phyloP scores from a whole-genome alignment of 78 protist genomes.

The Dictyostelium firmibasis region DNA sequence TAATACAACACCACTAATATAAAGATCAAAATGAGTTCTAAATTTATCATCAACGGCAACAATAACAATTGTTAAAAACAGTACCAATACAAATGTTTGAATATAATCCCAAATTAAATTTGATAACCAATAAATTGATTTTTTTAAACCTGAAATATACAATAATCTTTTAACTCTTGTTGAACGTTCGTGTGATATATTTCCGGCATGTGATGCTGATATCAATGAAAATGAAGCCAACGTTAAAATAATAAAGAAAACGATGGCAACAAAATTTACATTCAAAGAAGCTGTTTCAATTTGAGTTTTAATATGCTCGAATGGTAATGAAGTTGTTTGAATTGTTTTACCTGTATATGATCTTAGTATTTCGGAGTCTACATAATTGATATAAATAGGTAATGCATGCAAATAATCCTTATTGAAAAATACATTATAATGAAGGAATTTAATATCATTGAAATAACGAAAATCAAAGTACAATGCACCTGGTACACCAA shows the following conservation, averaged over 20 bases:
- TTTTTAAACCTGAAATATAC: constrained; percentile 21
- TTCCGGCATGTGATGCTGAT: neutral
- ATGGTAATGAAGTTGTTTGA: neutral
- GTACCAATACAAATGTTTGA: neutral
- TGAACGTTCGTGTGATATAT: neutral
- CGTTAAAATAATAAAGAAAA: neutral
- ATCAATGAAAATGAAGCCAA: constrained; percentile 16
- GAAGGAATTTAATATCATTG: neutral
- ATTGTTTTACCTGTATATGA: neutral
- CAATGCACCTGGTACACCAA: neutral
- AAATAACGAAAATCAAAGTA: neutral
- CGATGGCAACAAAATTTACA: neutral
- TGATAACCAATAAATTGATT: constrained; percentile 1
- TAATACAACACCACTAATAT: neutral
- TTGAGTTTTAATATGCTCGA: neutral
- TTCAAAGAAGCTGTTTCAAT: neutral
- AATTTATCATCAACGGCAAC: neutral
- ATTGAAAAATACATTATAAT: constrained; percentile 9
- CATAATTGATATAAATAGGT: neutral
- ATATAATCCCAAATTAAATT: constrained; percentile 12
- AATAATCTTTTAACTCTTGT: neutral
- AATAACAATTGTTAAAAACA: neutral
- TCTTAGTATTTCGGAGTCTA: neutral
- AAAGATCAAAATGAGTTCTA: neutral
- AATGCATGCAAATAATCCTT: neutral